Conservation (phyloP, 164 flowering plant species). For the Sextonia rubra region DNA sequence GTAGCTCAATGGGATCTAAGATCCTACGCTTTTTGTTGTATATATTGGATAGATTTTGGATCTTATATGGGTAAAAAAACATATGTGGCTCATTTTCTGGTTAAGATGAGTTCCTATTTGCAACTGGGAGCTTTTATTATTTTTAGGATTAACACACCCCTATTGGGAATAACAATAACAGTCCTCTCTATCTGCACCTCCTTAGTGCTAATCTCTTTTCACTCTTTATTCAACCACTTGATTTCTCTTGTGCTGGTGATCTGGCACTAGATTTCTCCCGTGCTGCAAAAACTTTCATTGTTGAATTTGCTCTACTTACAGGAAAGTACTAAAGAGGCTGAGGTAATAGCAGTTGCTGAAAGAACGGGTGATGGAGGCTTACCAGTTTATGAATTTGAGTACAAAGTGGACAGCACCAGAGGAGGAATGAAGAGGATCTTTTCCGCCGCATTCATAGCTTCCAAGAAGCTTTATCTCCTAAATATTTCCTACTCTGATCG, state of each 20-base stretch:
- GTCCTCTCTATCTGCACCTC: not conserved
- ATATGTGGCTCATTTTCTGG: too few species aligned
- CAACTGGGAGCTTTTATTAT: too few species aligned
- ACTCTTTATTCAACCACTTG: not conserved
- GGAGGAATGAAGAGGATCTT: constrained; percentile 45
- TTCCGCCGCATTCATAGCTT: constrained; percentile 64
- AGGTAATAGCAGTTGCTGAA: constrained; percentile 54
- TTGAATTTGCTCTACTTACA: constrained; percentile 14
- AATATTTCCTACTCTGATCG: constrained; percentile 69
- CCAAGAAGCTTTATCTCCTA: constrained; percentile 73
- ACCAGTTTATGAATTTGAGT: constrained; percentile 78
- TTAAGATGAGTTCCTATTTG: too few species aligned
- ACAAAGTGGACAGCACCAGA: constrained; percentile 46
- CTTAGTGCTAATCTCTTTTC: not conserved
- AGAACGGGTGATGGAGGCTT: constrained; percentile 57
- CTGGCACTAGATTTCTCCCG: not conserved
- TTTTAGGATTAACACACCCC: too few species aligned
- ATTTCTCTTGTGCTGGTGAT: not conserved
- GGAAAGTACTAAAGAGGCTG: constrained; percentile 86
- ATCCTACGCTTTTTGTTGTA: too few species aligned
- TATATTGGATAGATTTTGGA: too few species aligned
- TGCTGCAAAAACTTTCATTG: not conserved
- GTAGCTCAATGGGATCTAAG: too few species aligned
- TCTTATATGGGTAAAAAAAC: too few species aligned
- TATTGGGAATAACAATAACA: too few species aligned